These are phyloP conservation scores for Keithomyces neogunnii DNA, from an alignment of 2,329 filamentous ascomycete genomes.

Conservation along the genomic window DNA sequence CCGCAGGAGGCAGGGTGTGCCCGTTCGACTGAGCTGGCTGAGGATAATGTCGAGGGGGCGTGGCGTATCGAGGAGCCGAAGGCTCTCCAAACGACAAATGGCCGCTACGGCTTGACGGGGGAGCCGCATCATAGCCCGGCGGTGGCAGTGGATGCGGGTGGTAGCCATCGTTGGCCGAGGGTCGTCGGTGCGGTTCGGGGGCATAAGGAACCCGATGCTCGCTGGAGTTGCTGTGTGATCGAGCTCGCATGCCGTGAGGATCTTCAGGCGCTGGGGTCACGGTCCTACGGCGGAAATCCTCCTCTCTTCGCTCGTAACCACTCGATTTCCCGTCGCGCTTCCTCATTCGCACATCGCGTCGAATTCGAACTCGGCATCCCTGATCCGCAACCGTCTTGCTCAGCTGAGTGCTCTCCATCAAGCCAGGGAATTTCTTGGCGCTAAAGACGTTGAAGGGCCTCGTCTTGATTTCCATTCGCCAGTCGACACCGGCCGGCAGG, in stretches of 20 bases:
- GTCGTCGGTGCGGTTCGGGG: constrained; percentile 33
- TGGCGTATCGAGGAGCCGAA: constrained; percentile 23
- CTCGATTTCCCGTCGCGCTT: constrained; percentile 65
- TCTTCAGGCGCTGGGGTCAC: constrained; percentile 26
- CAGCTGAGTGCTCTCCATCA: constrained; percentile 79
- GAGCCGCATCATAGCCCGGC: constrained; percentile 22
- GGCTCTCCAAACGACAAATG: constrained; percentile 28
- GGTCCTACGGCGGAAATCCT: constrained; percentile 43
- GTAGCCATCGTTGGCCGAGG: constrained; percentile 39
- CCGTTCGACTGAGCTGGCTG: constrained; percentile 20
- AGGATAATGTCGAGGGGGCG: constrained; percentile 27
- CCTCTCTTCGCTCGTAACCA: constrained; percentile 52
- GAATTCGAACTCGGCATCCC: constrained; percentile 90
- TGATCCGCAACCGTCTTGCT: constrained; percentile 93
- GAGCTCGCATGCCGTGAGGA: constrained; percentile 34
- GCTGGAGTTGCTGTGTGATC: constrained; percentile 53
- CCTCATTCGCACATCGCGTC: constrained; percentile 88
- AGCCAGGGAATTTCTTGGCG: constrained; percentile 95
- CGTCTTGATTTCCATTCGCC: constrained; percentile 85
- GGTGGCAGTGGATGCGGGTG: constrained; percentile 24
- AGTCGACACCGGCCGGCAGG: constrained; percentile 56
- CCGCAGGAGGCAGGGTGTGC: constrained; percentile 24
- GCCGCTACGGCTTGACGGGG: constrained; percentile 14
- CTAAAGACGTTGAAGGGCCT: constrained; percentile 82
- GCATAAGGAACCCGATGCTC: constrained; percentile 36